These are phyloP conservation scores for Candida jianshihensis DNA, from an alignment of 805 yeast genomes.

Conservation along the genomic window DNA sequence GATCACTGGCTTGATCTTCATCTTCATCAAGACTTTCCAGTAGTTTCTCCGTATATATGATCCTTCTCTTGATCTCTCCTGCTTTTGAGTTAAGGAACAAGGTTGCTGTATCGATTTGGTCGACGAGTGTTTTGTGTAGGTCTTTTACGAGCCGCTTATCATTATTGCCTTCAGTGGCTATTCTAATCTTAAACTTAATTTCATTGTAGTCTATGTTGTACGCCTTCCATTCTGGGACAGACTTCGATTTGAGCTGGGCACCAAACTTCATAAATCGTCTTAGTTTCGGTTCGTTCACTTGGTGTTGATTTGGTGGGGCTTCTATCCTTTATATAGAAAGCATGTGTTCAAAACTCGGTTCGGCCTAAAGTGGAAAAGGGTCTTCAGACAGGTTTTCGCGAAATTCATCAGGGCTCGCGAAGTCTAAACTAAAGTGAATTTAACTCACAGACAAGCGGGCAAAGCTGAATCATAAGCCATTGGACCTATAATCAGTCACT, in stretches of 20 bases:
- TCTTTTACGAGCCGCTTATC: conserved; percentile 15
- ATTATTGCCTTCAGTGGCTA: conserved; percentile 30
- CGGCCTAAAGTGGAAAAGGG: no score
- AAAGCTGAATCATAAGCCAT: no score
- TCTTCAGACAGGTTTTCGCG: no score
- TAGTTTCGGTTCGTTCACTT: no score
- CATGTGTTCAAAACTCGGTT: not conserved
- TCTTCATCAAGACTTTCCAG: conserved; percentile 19
- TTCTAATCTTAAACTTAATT: conserved; percentile 57
- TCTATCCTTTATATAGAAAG: no score
- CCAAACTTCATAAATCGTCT: conserved; percentile 99
- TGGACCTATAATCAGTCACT: no score
- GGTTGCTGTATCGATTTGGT: conserved; percentile 51
- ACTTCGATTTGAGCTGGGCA: conserved; percentile 59
- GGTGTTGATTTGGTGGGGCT: no score
- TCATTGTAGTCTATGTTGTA: conserved; percentile 82
- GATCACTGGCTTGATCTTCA: not conserved
- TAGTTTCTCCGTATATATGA: conserved; percentile 30
- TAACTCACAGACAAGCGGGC: no score
- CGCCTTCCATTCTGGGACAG: conserved; percentile 83
- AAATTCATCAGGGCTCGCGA: no score
- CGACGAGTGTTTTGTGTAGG: conserved; percentile 38
- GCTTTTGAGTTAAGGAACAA: conserved; percentile 61
- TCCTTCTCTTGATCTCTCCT: conserved; percentile 58
- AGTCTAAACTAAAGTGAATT: no score